A percentile compares a stretch with the other conserved stretches of the same genome.
phyloP scores from a whole-genome alignment of 148 eudicot species.

The Chenopodium berlandieri region DNA sequence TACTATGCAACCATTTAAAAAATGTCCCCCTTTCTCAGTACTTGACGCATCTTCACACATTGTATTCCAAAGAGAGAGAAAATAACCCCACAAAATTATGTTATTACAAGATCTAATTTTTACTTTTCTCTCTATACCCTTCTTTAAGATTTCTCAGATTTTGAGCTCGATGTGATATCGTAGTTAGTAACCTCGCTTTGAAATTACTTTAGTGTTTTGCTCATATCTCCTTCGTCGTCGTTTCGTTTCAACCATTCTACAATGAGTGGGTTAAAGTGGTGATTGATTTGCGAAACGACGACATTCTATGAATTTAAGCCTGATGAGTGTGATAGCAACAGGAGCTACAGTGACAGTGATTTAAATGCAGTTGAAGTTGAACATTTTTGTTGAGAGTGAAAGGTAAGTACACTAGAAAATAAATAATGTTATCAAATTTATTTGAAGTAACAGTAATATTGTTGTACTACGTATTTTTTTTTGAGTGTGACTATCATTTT shows the following conservation, averaged over 20 bases:
- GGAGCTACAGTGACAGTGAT: conserved; percentile 12
- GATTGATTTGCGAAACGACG: neutral
- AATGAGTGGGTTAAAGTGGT: no score
- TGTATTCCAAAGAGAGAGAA: conserved; percentile 14
- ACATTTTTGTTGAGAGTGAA: neutral
- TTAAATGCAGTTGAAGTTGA: conserved; percentile 19
- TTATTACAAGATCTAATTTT: no score
- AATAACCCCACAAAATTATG: neutral
- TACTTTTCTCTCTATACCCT: no score
- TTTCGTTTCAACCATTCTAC: no score
- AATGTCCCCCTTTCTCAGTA: neutral
- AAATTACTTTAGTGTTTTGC: no score
- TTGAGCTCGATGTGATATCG: neutral
- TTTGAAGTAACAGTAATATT: no score
- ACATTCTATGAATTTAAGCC: neutral
- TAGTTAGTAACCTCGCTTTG: no score
- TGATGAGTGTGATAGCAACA: neutral
- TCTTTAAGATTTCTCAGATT: neutral
- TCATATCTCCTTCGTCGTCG: no score
- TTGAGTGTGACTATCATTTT: neutral
- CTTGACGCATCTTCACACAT: conserved; percentile 9
- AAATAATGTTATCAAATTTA: no score
- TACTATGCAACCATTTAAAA: conserved; percentile 23
- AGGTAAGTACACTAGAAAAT: conserved; percentile 9
- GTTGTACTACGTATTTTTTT: no score